phyloP scores from a whole-genome alignment of 257 asterid genomes.

The Scutellaria baicalensis region DNA sequence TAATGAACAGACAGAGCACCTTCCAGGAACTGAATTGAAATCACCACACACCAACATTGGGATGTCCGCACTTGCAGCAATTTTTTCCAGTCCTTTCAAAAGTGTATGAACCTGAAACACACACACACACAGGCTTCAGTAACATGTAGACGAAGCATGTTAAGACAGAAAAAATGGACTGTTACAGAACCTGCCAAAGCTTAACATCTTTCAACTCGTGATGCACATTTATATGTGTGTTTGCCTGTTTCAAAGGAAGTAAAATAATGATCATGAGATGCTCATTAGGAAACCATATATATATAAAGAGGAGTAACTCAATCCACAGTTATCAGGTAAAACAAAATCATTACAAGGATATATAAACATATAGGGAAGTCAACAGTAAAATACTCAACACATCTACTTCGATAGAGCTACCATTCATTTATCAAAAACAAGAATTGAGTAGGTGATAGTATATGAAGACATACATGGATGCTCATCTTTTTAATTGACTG shows the following conservation, averaged over 20 bases:
- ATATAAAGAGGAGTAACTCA: not conserved
- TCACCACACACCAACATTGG: slow-evolving; percentile 99
- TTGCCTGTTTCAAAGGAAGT: slow-evolving; percentile 50
- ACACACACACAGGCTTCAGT: no score
- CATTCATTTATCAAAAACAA: not conserved
- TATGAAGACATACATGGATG: not conserved
- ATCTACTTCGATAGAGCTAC: not conserved
- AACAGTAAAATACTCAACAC: not conserved
- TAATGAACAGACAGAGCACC: slow-evolving; percentile 35
- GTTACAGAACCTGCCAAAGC: slow-evolving; percentile 86
- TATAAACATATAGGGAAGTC: not conserved
- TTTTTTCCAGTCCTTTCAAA: slow-evolving; percentile 92
- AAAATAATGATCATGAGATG: slow-evolving; percentile 11
- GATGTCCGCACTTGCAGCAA: slow-evolving; percentile 87
- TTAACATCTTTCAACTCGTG: slow-evolving; percentile 91
- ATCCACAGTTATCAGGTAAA: not conserved
- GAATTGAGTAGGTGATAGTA: not conserved
- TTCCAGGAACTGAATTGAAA: slow-evolving; percentile 89
- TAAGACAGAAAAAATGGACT: slow-evolving; percentile 3
- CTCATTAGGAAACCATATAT: slow-evolving; percentile 3
- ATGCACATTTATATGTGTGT: slow-evolving; percentile 84
- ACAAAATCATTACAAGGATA: not conserved
- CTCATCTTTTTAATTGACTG: not conserved
- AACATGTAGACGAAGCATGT: not conserved
- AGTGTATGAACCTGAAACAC: slow-evolving; percentile 80